phyloP scores from a whole-genome alignment of 1,284 basidiomycete genomes.

The Ceratobasidium sp. region DNA sequence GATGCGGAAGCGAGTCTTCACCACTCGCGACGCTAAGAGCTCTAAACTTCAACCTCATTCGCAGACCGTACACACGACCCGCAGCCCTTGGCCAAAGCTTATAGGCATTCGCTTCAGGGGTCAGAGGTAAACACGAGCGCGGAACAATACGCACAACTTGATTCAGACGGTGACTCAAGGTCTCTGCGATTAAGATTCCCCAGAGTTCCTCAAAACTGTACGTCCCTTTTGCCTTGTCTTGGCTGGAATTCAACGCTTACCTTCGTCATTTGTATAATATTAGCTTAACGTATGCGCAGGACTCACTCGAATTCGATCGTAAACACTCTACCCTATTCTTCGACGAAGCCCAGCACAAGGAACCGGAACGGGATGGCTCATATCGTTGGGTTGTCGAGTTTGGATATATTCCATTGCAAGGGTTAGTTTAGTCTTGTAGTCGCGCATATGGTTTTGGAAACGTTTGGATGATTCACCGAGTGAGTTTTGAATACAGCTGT shows the following conservation, averaged over 20 bases:
- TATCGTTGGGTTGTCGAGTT: conserved; percentile 73
- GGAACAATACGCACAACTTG: conserved; percentile 87
- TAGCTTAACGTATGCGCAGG: conserved; percentile 81
- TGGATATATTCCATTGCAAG: conserved; percentile 48
- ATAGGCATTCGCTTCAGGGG: conserved; percentile 87
- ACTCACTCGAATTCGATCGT: conserved; percentile 85
- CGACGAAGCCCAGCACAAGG: conserved; percentile 73
- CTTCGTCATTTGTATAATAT: conserved; percentile 64
- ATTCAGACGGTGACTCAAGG: conserved; percentile 85
- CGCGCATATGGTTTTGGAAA: conserved; percentile 66
- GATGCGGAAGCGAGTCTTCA: conserved; percentile 44
- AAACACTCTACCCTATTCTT: conserved; percentile 81
- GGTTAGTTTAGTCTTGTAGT: conserved; percentile 25
- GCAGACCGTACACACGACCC: conserved; percentile 12
- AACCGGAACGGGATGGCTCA: conserved; percentile 75
- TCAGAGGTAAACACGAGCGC: conserved; percentile 84
- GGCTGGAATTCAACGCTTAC: neutral
- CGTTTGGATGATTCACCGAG: conserved; percentile 57
- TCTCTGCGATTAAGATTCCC: conserved; percentile 75
- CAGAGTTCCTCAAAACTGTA: conserved; percentile 78
- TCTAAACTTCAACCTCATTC: neutral
- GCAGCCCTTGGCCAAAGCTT: conserved; percentile 55
- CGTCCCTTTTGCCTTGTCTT: conserved; percentile 51
- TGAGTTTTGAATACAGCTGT: neutral
- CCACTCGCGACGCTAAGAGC: conserved; percentile 79